Evolutionary conservation across 2,329 filamentous ascomycete genomes (phyloP).

Genomic region (Coniochaeta pulveracea): DNA sequence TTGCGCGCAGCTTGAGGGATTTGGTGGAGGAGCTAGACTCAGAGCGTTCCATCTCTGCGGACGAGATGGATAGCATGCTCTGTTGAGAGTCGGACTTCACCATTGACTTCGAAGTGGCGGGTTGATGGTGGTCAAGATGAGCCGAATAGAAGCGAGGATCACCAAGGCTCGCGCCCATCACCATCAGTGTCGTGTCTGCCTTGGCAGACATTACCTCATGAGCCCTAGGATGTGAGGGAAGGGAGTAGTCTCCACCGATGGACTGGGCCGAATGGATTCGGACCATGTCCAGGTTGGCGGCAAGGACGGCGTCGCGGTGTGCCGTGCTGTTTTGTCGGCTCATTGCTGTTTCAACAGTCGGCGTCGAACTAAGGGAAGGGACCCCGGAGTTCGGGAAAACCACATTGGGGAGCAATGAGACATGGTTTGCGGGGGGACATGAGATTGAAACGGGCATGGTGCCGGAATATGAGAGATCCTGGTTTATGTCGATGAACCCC

Average conservation of each 20-base stretch:
- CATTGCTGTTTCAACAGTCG: constrained; percentile 25
- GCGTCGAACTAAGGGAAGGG: constrained; percentile 29
- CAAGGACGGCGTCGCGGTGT: constrained; percentile 17
- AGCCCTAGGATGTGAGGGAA: constrained; percentile 14
- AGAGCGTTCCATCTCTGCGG: constrained; percentile 27
- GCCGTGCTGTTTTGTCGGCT: constrained; percentile 30
- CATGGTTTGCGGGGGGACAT: no score
- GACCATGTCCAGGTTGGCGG: constrained; percentile 22
- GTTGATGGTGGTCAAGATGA: not conserved
- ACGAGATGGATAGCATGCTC: constrained; percentile 1
- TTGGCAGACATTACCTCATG: not conserved
- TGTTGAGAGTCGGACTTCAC: not conserved
- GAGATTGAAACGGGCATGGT: no score
- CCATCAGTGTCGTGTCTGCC: not conserved
- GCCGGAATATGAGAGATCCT: no score
- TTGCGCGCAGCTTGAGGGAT: constrained; percentile 34
- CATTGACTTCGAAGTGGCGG: no score
- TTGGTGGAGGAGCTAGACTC: constrained; percentile 33
- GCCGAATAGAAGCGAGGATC: not conserved
- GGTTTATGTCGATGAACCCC: constrained; percentile 10
- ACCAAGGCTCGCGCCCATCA: constrained; percentile 1
- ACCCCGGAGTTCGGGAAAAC: constrained; percentile 17
- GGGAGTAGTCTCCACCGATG: constrained; percentile 9
- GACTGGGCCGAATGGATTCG: constrained; percentile 27
- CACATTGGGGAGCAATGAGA: no score